phyloP scores from a whole-genome alignment of 2,329 filamentous ascomycete genomes.

The Passalora sequoiae region DNA sequence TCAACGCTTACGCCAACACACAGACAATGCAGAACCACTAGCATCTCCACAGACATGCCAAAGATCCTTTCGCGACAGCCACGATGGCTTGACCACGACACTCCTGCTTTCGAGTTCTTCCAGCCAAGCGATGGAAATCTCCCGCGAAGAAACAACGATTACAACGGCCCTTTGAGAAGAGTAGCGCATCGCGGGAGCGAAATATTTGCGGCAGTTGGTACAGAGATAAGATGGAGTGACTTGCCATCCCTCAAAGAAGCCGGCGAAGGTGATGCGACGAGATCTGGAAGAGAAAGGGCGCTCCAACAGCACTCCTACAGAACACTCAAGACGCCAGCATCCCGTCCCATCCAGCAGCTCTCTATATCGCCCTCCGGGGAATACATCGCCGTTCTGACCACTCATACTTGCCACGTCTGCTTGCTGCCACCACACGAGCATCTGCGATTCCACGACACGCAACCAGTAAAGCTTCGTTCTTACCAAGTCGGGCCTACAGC shows the following conservation, averaged over 20 bases:
- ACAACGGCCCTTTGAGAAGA: conserved; percentile 52
- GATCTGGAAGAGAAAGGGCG: conserved; percentile 10
- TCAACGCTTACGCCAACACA: too few relatives aligned
- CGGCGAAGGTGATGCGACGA: conserved; percentile 14
- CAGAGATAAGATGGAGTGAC: conserved; percentile 88
- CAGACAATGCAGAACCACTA: too few relatives aligned
- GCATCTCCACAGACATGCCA: too few relatives aligned
- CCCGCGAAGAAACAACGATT: too few relatives aligned
- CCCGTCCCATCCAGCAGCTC: conserved; percentile 78
- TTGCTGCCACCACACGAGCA: conserved; percentile 77
- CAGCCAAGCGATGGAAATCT: conserved; percentile 33
- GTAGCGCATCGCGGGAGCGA: conserved; percentile 81
- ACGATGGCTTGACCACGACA: conserved; percentile 74
- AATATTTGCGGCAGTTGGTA: conserved; percentile 81
- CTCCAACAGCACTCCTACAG: conserved; percentile 20
- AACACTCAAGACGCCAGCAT: conserved; percentile 72
- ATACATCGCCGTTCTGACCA: conserved; percentile 78
- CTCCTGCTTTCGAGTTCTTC: conserved; percentile 75
- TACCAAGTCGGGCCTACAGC: conserved; percentile 90
- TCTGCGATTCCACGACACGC: conserved; percentile 62
- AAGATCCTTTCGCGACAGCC: conserved; percentile 82
- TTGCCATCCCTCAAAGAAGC: conserved; percentile 69
- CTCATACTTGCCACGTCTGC: conserved; percentile 81
- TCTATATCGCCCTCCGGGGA: conserved; percentile 75
- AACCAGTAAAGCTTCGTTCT: conserved; percentile 72